These are phyloP conservation scores for Candida chilensis DNA, from an alignment of 805 yeast genomes.

Conservation along the genomic window DNA sequence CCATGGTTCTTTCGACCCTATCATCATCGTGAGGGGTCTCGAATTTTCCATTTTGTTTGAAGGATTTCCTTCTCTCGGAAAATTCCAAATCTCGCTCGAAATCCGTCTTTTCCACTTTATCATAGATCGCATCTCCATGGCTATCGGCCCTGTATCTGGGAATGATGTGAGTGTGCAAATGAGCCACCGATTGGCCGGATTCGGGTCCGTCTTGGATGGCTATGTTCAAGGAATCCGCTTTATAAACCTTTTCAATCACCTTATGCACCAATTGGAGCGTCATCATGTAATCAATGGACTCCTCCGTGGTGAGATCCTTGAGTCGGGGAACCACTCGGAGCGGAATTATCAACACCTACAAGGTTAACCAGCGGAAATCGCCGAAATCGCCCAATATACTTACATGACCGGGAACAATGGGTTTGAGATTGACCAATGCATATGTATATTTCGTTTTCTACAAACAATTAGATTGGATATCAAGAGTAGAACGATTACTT, in stretches of 20 bases:
- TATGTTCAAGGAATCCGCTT: constrained; percentile 78
- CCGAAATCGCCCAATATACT: constrained; percentile 3
- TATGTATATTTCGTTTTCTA: constrained; percentile 57
- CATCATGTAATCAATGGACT: constrained; percentile 66
- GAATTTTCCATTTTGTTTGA: constrained; percentile 17
- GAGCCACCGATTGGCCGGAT: constrained; percentile 96
- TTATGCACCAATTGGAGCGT: constrained; percentile 65
- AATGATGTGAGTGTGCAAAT: constrained; percentile 86
- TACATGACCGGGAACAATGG: constrained; percentile 88
- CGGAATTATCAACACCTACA: constrained; percentile 67
- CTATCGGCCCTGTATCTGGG: constrained; percentile 64
- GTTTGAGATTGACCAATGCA: constrained; percentile 87
- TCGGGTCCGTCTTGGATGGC: constrained; percentile 96
- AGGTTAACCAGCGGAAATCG: not conserved
- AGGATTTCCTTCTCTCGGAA: constrained; percentile 8
- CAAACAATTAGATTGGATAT: constrained; percentile 8
- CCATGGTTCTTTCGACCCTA: constrained; percentile 47
- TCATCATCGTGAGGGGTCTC: constrained; percentile 33
- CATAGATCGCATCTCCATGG: constrained; percentile 66
- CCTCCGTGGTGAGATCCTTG: constrained; percentile 63
- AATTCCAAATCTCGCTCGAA: constrained; percentile 32
- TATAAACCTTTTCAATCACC: constrained; percentile 56
- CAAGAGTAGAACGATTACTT: not conserved
- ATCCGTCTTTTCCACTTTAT: constrained; percentile 47
- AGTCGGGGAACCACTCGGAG: constrained; percentile 57